A percentile compares a stretch with the other conserved stretches of the same genome.
These are phyloP conservation scores for Lepidium africanum DNA, from an alignment of 345 rosid genomes.

Conservation along the genomic window DNA sequence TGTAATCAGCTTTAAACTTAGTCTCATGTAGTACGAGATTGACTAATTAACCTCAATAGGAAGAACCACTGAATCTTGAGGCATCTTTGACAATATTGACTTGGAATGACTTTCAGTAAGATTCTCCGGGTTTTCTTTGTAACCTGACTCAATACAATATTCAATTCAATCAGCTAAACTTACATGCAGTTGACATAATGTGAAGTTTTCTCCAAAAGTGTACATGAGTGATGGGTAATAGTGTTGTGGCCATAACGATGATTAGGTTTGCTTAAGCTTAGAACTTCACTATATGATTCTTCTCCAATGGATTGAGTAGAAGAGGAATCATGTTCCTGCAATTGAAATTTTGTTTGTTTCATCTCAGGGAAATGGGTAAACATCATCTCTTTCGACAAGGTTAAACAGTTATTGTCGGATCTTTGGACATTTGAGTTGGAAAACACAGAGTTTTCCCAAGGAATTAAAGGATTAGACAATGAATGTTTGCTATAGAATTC, in stretches of 20 bases:
- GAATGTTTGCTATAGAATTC: slow-evolving; percentile 6
- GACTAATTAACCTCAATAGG: slow-evolving; percentile 31
- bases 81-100: slow-evolving; percentile 7
- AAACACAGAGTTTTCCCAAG: slow-evolving; percentile 5
- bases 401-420: slow-evolving; percentile 1
- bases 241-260: not conserved
- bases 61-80: slow-evolving; percentile 38
- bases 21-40: not conserved
- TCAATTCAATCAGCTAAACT: not conserved
- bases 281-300: slow-evolving; percentile 47
- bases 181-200: not conserved
- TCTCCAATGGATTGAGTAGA: slow-evolving; percentile 56
- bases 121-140: slow-evolving; percentile 20
- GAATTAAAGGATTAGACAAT: not conserved
- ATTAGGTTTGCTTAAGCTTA: slow-evolving; percentile 32
- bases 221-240: slow-evolving; percentile 17
- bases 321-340: slow-evolving; percentile 48
- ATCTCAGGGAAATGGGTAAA: slow-evolving; percentile 22
- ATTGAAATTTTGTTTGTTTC: slow-evolving; percentile 32
- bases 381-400: slow-evolving; percentile 11
- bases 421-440: slow-evolving; percentile 12
- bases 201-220: not conserved
- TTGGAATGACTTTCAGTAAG: slow-evolving; percentile 32
- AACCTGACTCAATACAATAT: slow-evolving; percentile 35
- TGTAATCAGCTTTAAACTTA: not conserved